Conservation (phyloP, 169 alveolate species). For the Eimeria tenella region DNA sequence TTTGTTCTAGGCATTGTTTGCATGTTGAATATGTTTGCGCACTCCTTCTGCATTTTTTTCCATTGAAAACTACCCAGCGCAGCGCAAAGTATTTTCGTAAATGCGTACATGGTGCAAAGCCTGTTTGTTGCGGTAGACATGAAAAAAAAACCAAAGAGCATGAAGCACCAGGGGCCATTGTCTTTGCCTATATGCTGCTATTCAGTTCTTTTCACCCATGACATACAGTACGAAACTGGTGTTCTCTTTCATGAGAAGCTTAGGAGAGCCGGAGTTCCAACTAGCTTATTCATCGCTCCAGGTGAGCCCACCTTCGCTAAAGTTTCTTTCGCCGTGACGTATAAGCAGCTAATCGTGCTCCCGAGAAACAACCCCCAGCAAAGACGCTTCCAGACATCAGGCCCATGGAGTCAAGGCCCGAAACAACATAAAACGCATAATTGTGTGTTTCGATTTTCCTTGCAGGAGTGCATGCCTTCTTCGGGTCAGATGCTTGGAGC, state of each 20-base stretch:
- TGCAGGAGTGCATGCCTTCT: conserved; percentile 77
- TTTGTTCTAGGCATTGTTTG: not conserved
- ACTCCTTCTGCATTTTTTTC: not conserved
- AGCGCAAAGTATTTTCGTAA: not conserved
- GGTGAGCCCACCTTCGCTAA: conserved; percentile 48
- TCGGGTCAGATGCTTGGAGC: conserved; percentile 72
- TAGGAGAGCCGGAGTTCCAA: conserved; percentile 62
- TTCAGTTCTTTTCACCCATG: conserved; percentile 79
- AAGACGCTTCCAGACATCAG: not conserved
- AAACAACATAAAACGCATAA: not conserved
- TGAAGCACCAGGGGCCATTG: not conserved
- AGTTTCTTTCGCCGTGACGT: conserved; percentile 4
- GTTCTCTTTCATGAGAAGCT: conserved; percentile 77
- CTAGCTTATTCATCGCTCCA: conserved; percentile 76
- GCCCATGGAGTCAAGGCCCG: not conserved
- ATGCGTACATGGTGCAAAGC: no score
- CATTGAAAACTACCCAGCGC: not conserved
- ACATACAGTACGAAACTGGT: conserved; percentile 77
- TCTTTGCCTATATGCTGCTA: not conserved
- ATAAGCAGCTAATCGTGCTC: not conserved
- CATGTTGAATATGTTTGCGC: not conserved
- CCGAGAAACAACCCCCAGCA: not conserved
- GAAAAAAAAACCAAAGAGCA: no score
- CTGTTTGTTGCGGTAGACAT: no score
- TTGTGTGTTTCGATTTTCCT: not conserved